These are phyloP conservation scores for Aspergillus brunneoviolaceus DNA, from an alignment of 2,329 filamentous ascomycete genomes.

Conservation along the genomic window DNA sequence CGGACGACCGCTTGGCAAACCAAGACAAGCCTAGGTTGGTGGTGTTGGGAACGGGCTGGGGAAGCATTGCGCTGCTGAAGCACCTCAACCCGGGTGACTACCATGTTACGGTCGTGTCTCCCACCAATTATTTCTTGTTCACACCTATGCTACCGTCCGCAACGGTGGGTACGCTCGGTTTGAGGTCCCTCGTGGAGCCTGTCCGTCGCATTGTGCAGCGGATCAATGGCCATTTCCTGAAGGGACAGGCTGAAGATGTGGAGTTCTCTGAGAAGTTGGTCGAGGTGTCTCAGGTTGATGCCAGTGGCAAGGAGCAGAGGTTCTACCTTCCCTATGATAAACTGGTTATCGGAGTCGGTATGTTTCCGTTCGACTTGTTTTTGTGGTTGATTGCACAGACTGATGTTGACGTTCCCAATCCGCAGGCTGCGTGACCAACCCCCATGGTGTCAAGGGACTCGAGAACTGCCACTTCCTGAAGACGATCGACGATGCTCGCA, in stretches of 20 bases:
- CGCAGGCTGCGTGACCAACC: conserved; percentile 78
- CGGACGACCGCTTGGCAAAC: conserved; percentile 63
- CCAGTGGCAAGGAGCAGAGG: conserved; percentile 67
- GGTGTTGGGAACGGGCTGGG: conserved; percentile 92
- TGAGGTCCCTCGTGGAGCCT: conserved; percentile 89
- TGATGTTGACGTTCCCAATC: conserved; percentile 10
- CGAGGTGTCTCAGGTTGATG: conserved; percentile 74
- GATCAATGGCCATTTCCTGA: conserved; percentile 84
- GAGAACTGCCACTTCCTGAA: conserved; percentile 95
- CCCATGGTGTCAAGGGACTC: conserved; percentile 91
- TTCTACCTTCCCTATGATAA: conserved; percentile 99
- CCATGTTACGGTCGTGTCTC: conserved; percentile 91
- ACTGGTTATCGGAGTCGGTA: conserved; percentile 81
- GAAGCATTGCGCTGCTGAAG: conserved; percentile 87
- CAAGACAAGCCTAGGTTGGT: conserved; percentile 92
- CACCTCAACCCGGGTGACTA: conserved; percentile 87
- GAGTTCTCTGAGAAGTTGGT: conserved; percentile 90
- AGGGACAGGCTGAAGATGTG: conserved; percentile 81
- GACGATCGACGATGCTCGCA: conserved; percentile 85
- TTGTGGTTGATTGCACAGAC: not conserved
- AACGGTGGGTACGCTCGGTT: conserved; percentile 89
- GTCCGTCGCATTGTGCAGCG: conserved; percentile 78
- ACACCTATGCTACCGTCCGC: conserved; percentile 97
- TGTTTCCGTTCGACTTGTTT: conserved; percentile 17
- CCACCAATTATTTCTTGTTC: conserved; percentile 95